Evolutionary conservation across 495 filamentous ascomycete genomes (phyloP).

Genomic region (Apiosordaria backusii): DNA sequence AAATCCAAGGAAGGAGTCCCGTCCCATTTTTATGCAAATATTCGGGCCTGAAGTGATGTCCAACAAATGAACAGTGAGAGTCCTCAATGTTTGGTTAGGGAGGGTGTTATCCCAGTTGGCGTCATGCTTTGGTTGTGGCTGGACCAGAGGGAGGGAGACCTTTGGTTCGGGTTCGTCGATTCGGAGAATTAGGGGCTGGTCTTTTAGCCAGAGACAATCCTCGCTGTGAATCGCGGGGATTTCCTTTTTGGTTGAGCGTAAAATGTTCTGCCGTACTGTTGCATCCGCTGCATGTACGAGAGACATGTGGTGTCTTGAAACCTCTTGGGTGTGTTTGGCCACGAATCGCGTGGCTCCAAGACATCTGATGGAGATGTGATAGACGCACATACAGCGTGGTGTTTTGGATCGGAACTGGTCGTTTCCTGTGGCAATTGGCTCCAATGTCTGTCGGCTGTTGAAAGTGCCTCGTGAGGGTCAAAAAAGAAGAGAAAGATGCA

Average conservation of each 20-base stretch:
- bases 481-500: background rate
- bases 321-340: background rate
- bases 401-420: background rate
- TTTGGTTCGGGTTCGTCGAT: constrained; percentile 1
- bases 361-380: background rate
- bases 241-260: too few relatives aligned
- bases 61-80: background rate
- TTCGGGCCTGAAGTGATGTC: background rate
- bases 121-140: background rate
- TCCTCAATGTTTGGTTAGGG: background rate
- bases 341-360: background rate
- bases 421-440: background rate
- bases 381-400: background rate
- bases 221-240: too few relatives aligned
- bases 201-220: background rate
- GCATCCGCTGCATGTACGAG: too few relatives aligned
- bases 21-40: background rate
- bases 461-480: too few relatives aligned
- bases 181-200: constrained; percentile 4
- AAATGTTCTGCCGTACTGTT: background rate
- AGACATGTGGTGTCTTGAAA: background rate
- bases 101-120: background rate
- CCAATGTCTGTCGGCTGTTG: background rate
- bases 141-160: background rate
- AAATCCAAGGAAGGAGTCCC: background rate